These are phyloP conservation scores for Hericium erinaceus DNA, from an alignment of 768 basidiomycete species.

Conservation along the genomic window DNA sequence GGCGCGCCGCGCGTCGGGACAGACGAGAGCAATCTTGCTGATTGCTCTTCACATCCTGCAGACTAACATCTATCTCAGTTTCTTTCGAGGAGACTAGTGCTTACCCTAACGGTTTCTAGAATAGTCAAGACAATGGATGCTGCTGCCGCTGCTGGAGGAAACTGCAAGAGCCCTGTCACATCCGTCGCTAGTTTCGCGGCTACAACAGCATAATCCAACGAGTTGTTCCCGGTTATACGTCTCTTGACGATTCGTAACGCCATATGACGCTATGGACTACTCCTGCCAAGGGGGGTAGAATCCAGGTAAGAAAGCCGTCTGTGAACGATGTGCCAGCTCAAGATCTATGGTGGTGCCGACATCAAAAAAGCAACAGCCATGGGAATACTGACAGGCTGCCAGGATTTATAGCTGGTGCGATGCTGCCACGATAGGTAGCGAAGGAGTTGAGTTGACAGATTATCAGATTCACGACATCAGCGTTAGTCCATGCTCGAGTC, in stretches of 20 bases:
- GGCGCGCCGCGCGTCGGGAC: slow-evolving; percentile 10
- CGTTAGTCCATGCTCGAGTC: too few relatives aligned
- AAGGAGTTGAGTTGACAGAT: not conserved
- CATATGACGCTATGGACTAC: not conserved
- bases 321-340: not conserved
- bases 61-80: not conserved
- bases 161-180: not conserved
- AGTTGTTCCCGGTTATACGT: not conserved
- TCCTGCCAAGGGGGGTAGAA: not conserved
- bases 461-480: not conserved
- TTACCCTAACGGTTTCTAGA: not conserved
- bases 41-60: slow-evolving; percentile 13
- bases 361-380: not conserved
- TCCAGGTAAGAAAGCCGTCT: not conserved
- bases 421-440: too few relatives aligned
- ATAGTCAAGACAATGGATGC: not conserved
- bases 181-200: not conserved
- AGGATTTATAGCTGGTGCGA: not conserved
- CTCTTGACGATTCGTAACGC: not conserved
- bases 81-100: not conserved
- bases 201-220: not conserved
- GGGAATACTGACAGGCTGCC: not conserved
- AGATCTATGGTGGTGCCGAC: not conserved
- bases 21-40: slow-evolving; percentile 12
- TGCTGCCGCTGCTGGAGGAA: not conserved